Percentiles rank a stretch among this genome's conserved stretches.
Evolutionary conservation across 2,329 filamentous ascomycete species (phyloP).

Genomic region (Cercospora sp.): DNA sequence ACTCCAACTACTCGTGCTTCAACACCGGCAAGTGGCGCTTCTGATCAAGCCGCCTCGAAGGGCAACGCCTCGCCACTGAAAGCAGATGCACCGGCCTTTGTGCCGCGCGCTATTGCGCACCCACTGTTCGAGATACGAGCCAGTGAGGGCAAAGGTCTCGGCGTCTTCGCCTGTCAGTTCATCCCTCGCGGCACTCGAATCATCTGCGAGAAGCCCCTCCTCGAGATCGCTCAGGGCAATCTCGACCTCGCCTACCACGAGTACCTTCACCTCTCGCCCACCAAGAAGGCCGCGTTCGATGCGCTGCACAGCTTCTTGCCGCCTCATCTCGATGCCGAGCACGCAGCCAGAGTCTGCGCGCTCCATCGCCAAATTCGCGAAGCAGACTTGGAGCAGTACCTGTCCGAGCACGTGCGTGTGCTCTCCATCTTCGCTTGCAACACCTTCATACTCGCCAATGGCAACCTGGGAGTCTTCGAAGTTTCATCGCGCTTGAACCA

Average conservation of each 20-base stretch:
- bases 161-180: slow-evolving; percentile 28
- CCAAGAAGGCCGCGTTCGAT: slow-evolving; percentile 27
- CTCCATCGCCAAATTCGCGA: slow-evolving; percentile 4
- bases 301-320: slow-evolving; percentile 24
- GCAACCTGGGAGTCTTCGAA: slow-evolving; percentile 24
- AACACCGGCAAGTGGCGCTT: background rate
- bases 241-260: slow-evolving; percentile 21
- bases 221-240: slow-evolving; percentile 22
- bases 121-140: slow-evolving; percentile 23
- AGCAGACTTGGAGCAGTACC: slow-evolving; percentile 18
- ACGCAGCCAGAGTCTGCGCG: slow-evolving; percentile 20
- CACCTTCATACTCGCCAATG: slow-evolving; percentile 25
- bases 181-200: slow-evolving; percentile 33
- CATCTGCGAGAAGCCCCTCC: slow-evolving; percentile 30
- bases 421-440: slow-evolving; percentile 34
- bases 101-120: background rate
- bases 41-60: background rate
- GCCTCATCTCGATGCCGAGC: slow-evolving; percentile 24
- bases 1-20: background rate
- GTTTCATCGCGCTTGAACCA: slow-evolving; percentile 31
- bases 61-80: slow-evolving; percentile 7
- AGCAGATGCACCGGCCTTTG: slow-evolving; percentile 8
- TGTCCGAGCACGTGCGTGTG: slow-evolving; percentile 25
- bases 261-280: slow-evolving; percentile 25
- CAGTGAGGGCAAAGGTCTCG: slow-evolving; percentile 28